Percentiles rank a stretch among this genome's conserved stretches.
These are phyloP conservation scores for Aspergillus pseudonomiae DNA, from an alignment of 2,329 filamentous ascomycete species.

Conservation along the genomic window DNA sequence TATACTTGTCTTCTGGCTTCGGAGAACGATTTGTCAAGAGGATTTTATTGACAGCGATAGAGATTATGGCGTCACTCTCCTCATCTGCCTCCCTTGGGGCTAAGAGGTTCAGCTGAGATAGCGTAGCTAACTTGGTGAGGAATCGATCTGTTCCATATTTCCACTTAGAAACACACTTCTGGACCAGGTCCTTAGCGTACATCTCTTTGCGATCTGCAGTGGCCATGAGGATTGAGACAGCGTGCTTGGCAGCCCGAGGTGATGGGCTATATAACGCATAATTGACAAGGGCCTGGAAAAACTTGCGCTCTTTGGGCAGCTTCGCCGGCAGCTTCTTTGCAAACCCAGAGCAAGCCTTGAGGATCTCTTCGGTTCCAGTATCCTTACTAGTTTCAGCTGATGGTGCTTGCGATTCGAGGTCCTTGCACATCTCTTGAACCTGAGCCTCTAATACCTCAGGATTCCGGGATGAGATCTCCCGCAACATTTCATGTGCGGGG, in stretches of 20 bases:
- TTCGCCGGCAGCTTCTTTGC: constrained; percentile 83
- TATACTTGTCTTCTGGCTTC: constrained; percentile 55
- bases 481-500: constrained; percentile 84
- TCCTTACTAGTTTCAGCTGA: constrained; percentile 69
- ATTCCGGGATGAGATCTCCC: constrained; percentile 86
- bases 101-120: constrained; percentile 72
- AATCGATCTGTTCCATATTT: constrained; percentile 73
- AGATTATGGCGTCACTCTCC: constrained; percentile 73
- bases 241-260: constrained; percentile 85
- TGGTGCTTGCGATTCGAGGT: constrained; percentile 79
- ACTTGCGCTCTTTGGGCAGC: constrained; percentile 77
- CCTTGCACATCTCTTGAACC: constrained; percentile 85
- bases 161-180: constrained; percentile 74
- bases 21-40: constrained; percentile 69
- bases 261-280: constrained; percentile 84
- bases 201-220: constrained; percentile 77
- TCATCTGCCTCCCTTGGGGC: constrained; percentile 73
- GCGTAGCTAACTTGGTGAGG: constrained; percentile 58
- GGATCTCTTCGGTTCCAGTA: constrained; percentile 76
- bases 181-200: constrained; percentile 80
- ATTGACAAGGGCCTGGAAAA: constrained; percentile 76
- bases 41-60: constrained; percentile 75
- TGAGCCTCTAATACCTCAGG: constrained; percentile 92
- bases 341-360: constrained; percentile 93
- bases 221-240: constrained; percentile 84